Evolutionary conservation across 2,329 filamentous ascomycete genomes (phyloP), one percentile per base, ranked within the genome.

Genomic region (Podosphaera fusca): DNA sequence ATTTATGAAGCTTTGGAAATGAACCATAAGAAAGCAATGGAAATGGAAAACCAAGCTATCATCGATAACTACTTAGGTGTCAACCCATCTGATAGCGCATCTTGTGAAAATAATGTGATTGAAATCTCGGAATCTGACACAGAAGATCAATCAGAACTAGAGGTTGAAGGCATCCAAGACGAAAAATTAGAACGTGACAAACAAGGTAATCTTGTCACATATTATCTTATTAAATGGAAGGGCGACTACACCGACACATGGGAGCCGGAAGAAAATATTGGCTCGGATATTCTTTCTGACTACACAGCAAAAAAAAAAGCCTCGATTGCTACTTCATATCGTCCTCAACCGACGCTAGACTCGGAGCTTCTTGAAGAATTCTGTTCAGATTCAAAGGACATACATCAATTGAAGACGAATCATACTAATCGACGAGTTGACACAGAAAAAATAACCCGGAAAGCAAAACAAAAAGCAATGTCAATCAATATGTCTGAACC

Each of bases 171-270:
- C 10, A 64, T 67, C 33, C 36, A 64, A 2, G 57, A 59, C 7
- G 59, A 65, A 31, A 54, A 59, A 36, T 55, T 56, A 31, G 55
- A 49, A 30, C 35, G 36, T 2, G 55, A 56, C 29, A 57, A 58
- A 10, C 50, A 61, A 35, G 61, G 60, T 10, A 59, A 58, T 21
- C 50, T 33, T 14, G 47, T 58, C 5, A 29, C 56, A 2, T 60
- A 58, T 38, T 68, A 65, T 40, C 47, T 61, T 1, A 62, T 67
- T 21, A 60, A 63, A 45, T 67, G 66, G 66, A 60, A 59, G 6
- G 65, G 64, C 1, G 50, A 63, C 42, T 62, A 56, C 42, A 40
- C 55, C 5, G 49, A 63, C 36, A 59, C 63, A 1, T 67, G 65
- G 65, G 64, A 67, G 38, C 63, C 63, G 6, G 62, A 57, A 4